phyloP scores from a whole-genome alignment of 176 grass and related monocot genomes.

The Triticum dicoccoides region DNA sequence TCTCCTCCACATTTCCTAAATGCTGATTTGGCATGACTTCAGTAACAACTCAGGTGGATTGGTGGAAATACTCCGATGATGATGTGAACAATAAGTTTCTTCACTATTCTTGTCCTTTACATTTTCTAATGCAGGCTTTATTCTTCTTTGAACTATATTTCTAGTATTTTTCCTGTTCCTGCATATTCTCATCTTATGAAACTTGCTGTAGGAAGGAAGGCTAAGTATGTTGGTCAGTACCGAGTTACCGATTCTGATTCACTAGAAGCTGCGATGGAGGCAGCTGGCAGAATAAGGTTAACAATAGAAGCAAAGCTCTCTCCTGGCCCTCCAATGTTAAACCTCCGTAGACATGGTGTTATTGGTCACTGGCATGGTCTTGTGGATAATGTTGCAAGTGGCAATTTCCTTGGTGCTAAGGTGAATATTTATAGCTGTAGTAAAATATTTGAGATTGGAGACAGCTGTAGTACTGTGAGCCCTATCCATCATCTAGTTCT shows the following conservation, averaged over 20 bases:
- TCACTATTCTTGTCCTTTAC: neutral
- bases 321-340: constrained; percentile 91
- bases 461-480: neutral
- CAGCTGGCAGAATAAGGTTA: constrained; percentile 76
- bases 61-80: neutral
- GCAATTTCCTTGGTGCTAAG: constrained; percentile 98
- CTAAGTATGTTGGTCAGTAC: constrained; percentile 68
- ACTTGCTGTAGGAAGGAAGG: constrained; percentile 65
- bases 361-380: constrained; percentile 73
- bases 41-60: too few relatives aligned
- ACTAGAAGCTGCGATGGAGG: constrained; percentile 84
- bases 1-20: neutral
- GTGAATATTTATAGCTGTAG: constrained; percentile 33
- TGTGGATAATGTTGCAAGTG: constrained; percentile 83
- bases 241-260: constrained; percentile 81
- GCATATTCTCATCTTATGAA: neutral
- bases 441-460: neutral
- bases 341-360: constrained; percentile 78
- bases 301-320: constrained; percentile 94
- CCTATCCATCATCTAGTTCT: neutral
- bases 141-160: constrained; percentile 22
- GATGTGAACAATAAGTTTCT: neutral
- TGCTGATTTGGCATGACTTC: neutral
- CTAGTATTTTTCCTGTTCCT: neutral
- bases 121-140: constrained; percentile 11